Conservation (phyloP, 2,329 filamentous ascomycete genomes). For the Fusarium odoratissimum region DNA sequence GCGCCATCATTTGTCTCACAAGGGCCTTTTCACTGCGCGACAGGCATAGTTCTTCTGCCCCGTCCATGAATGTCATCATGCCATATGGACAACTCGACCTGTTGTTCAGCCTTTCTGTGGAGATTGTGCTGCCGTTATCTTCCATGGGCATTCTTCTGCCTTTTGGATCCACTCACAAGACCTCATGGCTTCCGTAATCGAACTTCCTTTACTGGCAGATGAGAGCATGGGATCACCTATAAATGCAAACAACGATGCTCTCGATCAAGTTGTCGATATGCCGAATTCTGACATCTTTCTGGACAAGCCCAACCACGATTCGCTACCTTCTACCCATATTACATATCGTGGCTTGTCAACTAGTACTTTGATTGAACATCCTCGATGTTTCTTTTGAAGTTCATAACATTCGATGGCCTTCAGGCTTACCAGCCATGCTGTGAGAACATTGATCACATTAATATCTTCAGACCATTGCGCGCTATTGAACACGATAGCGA, state of each 20-base stretch:
- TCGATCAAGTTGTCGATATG: neutral
- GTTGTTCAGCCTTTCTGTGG: slow-evolving; percentile 48
- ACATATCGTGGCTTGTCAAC: slow-evolving; percentile 39
- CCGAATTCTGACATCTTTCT: neutral
- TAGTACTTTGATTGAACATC: slow-evolving; percentile 40
- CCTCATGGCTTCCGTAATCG: neutral
- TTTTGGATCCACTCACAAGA: slow-evolving; percentile 42
- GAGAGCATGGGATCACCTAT: neutral
- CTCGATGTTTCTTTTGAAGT: slow-evolving; percentile 43
- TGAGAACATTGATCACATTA: slow-evolving; percentile 24
- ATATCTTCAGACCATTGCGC: slow-evolving; percentile 39
- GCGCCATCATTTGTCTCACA: slow-evolving; percentile 37
- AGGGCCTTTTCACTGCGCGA: slow-evolving; percentile 24
- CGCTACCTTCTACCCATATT: slow-evolving; percentile 39
- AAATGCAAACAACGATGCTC: neutral
- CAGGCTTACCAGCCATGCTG: slow-evolving; percentile 49
- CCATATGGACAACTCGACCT: slow-evolving; percentile 27
- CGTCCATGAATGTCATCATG: slow-evolving; percentile 45
- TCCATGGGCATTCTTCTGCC: slow-evolving; percentile 12
- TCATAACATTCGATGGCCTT: slow-evolving; percentile 43
- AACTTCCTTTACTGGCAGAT: neutral
- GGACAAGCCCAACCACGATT: slow-evolving; percentile 3
- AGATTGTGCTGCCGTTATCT: slow-evolving; percentile 50
- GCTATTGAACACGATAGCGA: slow-evolving; percentile 41
- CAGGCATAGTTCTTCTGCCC: slow-evolving; percentile 49